phyloP scores from a whole-genome alignment of 1,139 yeast species.

The Candida sanyaensis region DNA sequence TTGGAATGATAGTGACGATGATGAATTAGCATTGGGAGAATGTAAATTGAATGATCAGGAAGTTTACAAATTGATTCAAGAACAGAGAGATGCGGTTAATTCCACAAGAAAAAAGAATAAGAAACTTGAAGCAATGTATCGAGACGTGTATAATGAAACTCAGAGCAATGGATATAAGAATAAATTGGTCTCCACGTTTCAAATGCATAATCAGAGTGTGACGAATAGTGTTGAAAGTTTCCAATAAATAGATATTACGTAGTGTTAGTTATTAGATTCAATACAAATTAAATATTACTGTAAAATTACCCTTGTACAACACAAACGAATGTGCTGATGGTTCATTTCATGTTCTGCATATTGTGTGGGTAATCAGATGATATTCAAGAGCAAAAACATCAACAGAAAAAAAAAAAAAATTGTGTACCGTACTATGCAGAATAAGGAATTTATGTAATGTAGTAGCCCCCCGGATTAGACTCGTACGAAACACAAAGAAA shows the following conservation, averaged over 20 bases:
- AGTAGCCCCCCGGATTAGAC: conserved; percentile 2
- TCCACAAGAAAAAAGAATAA: conserved; percentile 39
- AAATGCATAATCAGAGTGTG: conserved; percentile 32
- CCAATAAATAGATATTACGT: not conserved
- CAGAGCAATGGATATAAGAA: conserved; percentile 14
- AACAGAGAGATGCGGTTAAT: conserved; percentile 47
- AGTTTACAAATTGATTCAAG: conserved; percentile 43
- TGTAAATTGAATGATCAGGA: conserved; percentile 39
- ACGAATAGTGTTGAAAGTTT: conserved; percentile 24
- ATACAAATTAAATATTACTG: no score
- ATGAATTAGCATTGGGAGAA: conserved; percentile 38
- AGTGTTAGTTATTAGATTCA: not conserved
- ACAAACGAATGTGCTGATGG: not conserved
- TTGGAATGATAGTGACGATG: conserved; percentile 59
- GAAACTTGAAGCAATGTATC: conserved; percentile 35
- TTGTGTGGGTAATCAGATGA: no score
- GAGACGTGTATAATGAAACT: conserved; percentile 19
- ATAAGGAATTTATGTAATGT: no score
- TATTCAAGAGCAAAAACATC: no score
- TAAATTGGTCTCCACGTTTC: conserved; percentile 20
- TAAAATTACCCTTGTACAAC: no score
- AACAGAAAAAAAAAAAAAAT: no score
- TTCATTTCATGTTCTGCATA: not conserved
- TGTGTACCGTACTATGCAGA: not conserved
- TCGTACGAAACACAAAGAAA: conserved; percentile 1